phyloP scores from a whole-genome alignment of 163 green algal species.

The Coccomyxa subellipsoidea region DNA sequence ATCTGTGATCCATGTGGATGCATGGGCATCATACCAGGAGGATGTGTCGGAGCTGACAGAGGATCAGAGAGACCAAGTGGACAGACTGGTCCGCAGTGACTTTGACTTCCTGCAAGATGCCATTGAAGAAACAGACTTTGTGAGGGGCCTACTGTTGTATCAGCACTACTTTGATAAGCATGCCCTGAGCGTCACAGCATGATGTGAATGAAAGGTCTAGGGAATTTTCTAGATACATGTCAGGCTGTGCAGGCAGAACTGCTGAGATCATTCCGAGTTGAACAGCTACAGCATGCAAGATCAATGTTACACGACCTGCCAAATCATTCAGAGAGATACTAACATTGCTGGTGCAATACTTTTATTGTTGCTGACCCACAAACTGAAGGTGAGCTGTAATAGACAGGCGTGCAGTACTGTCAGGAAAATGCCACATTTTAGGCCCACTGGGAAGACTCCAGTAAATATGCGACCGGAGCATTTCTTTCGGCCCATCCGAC shows the following conservation, averaged over 20 bases:
- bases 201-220: neutral
- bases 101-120: neutral
- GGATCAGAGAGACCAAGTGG: neutral
- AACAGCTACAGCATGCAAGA: too few relatives aligned
- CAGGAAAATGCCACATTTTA: too few relatives aligned
- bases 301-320: too few relatives aligned
- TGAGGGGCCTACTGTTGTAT: neutral
- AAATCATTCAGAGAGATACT: too few relatives aligned
- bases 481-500: too few relatives aligned
- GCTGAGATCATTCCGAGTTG: too few relatives aligned
- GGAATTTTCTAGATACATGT: neutral
- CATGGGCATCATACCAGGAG: neutral
- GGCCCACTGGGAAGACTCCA: too few relatives aligned
- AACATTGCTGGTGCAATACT: too few relatives aligned
- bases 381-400: too few relatives aligned
- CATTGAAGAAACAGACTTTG: neutral
- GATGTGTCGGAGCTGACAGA: neutral
- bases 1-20: neutral
- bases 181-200: neutral
- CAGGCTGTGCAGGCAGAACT: neutral
- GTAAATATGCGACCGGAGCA: too few relatives aligned
- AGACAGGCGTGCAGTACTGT: too few relatives aligned
- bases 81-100: neutral
- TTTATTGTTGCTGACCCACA: too few relatives aligned
- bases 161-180: neutral